These are phyloP conservation scores for Lumnitzera littorea DNA, from an alignment of 345 rosid genomes.

Conservation along the genomic window DNA sequence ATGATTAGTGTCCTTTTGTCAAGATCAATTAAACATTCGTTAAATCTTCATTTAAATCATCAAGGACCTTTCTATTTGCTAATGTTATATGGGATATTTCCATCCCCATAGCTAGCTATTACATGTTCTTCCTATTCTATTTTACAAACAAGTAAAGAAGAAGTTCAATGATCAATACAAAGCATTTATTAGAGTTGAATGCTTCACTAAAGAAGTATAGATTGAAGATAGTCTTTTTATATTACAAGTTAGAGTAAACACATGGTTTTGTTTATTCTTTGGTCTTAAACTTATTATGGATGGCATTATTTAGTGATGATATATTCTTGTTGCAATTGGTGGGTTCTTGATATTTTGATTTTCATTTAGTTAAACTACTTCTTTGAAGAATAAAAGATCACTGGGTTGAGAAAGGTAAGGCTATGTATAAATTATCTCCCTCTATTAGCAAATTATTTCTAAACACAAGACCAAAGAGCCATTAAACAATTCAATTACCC, in stretches of 20 bases:
- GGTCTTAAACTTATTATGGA: too few species aligned
- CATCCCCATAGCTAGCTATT: neutral
- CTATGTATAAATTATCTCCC: too few species aligned
- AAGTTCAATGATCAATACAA: conserved; percentile 94
- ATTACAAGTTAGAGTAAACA: conserved; percentile 48
- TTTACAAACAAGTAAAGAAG: conserved; percentile 77
- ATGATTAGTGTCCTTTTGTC: conserved; percentile 80
- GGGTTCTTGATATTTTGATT: too few species aligned
- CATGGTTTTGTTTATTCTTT: too few species aligned
- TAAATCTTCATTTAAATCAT: neutral
- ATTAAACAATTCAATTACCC: too few species aligned
- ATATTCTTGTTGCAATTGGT: too few species aligned
- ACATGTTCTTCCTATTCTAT: conserved; percentile 7
- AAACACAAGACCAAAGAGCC: too few species aligned
- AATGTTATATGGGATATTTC: neutral
- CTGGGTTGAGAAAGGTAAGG: too few species aligned
- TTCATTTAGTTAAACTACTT: too few species aligned
- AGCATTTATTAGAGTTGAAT: conserved; percentile 96
- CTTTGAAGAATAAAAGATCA: too few species aligned
- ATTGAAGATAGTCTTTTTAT: conserved; percentile 92
- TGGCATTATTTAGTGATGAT: too few species aligned
- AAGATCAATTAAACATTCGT: neutral
- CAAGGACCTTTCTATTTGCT: neutral
- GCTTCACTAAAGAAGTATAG: conserved; percentile 87
- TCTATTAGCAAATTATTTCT: too few species aligned